These are phyloP conservation scores for Fusarium sp. DNA, from an alignment of 2,329 filamentous ascomycete genomes.

Conservation along the genomic window DNA sequence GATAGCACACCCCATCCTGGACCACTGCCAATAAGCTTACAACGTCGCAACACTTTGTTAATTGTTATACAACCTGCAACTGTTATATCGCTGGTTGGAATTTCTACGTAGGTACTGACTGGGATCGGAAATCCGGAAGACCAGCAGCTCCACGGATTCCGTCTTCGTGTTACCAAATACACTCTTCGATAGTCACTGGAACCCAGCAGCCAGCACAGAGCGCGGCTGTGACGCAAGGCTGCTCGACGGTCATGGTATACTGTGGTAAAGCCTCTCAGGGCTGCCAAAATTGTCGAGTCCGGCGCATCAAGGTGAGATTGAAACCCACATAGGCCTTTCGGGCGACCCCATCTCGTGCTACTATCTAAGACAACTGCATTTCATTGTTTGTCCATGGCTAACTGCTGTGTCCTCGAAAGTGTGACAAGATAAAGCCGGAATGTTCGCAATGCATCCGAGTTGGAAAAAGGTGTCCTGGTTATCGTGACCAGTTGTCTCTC, in stretches of 20 bases:
- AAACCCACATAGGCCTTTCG: slow-evolving; percentile 1
- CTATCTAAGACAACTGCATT: background rate
- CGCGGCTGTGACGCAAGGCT: slow-evolving; percentile 5
- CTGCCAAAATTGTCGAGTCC: slow-evolving; percentile 64
- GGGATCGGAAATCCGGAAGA: slow-evolving; percentile 1
- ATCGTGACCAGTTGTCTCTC: slow-evolving; percentile 71
- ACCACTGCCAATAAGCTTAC: slow-evolving; percentile 6
- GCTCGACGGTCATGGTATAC: slow-evolving; percentile 61
- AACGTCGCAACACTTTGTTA: slow-evolving; percentile 9
- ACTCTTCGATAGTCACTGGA: slow-evolving; percentile 24
- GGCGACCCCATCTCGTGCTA: background rate
- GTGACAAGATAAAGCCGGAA: slow-evolving; percentile 69
- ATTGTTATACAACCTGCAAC: slow-evolving; percentile 2
- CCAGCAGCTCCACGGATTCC: slow-evolving; percentile 10
- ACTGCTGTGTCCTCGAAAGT: slow-evolving; percentile 53
- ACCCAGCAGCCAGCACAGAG: slow-evolving; percentile 18
- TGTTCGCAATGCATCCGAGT: slow-evolving; percentile 72
- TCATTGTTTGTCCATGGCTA: slow-evolving; percentile 9
- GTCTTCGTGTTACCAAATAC: slow-evolving; percentile 11
- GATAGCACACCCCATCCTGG: slow-evolving; percentile 4
- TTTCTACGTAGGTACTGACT: slow-evolving; percentile 5
- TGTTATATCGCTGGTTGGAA: background rate
- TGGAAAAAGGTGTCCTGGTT: slow-evolving; percentile 70
- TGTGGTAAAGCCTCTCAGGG: slow-evolving; percentile 67
- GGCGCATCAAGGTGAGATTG: slow-evolving; percentile 64